A percentile compares a stretch with the other conserved stretches of the same genome.
These are phyloP conservation scores for Nothophoma quercina DNA, from an alignment of 2,329 filamentous ascomycete species.

Conservation along the genomic window DNA sequence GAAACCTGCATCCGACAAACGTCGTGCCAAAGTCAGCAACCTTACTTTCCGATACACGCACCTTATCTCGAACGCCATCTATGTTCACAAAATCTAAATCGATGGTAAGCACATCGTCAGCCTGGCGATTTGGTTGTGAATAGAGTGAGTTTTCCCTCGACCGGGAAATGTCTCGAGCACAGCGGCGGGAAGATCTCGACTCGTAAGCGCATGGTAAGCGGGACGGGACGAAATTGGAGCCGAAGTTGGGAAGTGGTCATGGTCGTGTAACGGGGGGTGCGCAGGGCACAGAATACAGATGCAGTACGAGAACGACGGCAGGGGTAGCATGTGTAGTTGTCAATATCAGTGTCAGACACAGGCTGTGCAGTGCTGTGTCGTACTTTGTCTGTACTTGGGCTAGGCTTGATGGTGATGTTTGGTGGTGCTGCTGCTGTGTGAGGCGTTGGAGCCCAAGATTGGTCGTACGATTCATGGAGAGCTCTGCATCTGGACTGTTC, in stretches of 20 bases:
- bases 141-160: conserved; percentile 8
- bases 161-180: conserved; percentile 31
- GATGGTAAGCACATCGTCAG: no score
- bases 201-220: no score
- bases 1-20: background rate
- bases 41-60: background rate
- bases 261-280: conserved; percentile 18
- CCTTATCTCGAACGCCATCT: background rate
- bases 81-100: conserved; percentile 4
- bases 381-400: background rate
- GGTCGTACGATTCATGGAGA: background rate
- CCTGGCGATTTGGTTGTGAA: no score
- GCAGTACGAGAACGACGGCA: conserved; percentile 24
- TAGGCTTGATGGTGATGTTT: conserved; percentile 1
- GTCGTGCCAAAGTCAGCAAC: conserved; percentile 13
- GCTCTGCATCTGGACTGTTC: background rate
- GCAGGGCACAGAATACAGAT: conserved; percentile 24
- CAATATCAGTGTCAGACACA: conserved; percentile 19
- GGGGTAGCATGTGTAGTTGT: conserved; percentile 10
- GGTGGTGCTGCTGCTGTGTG: background rate
- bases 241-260: conserved; percentile 10
- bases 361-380: conserved; percentile 5
- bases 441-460: background rate
- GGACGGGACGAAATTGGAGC: conserved; percentile 13
- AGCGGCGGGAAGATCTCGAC: conserved; percentile 16